Conservation (phyloP, 2,329 filamentous ascomycete genomes). For the Colletotrichum tofieldiae region DNA sequence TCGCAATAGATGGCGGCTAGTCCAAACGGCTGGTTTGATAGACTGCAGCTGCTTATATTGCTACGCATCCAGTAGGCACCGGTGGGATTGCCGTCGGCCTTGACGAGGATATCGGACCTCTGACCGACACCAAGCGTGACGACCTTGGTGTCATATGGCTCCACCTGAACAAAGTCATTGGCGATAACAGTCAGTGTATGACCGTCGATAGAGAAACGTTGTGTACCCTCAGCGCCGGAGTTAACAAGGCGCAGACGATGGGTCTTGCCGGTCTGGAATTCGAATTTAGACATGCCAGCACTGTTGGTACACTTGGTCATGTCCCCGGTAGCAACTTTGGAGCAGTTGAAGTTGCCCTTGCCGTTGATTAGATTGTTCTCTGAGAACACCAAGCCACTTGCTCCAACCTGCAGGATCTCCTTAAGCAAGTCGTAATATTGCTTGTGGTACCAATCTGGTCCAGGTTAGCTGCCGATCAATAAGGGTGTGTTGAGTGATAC, state of each 20-base stretch:
- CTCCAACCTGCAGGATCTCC: neutral
- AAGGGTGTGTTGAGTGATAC: too few species aligned
- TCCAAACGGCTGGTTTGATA: neutral
- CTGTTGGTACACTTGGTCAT: neutral
- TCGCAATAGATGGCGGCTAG: neutral
- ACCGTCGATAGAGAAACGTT: neutral
- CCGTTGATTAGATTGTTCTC: neutral
- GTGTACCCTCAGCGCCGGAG: neutral
- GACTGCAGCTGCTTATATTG: neutral
- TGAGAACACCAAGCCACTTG: neutral
- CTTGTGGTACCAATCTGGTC: neutral
- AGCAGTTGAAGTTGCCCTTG: neutral
- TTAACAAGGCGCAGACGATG: neutral
- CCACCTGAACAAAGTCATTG: neutral
- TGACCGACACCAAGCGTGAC: neutral
- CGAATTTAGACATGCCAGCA: neutral
- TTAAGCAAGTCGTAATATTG: neutral
- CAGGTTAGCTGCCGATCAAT: neutral
- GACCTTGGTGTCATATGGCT: neutral
- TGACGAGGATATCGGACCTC: neutral
- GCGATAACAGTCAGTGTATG: neutral
- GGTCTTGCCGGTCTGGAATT: neutral
- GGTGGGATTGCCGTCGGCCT: neutral
- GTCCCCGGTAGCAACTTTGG: neutral
- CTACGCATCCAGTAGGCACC: neutral